Conservation (phyloP, 2,329 filamentous ascomycete species). For the Leptographium galeiforme region DNA sequence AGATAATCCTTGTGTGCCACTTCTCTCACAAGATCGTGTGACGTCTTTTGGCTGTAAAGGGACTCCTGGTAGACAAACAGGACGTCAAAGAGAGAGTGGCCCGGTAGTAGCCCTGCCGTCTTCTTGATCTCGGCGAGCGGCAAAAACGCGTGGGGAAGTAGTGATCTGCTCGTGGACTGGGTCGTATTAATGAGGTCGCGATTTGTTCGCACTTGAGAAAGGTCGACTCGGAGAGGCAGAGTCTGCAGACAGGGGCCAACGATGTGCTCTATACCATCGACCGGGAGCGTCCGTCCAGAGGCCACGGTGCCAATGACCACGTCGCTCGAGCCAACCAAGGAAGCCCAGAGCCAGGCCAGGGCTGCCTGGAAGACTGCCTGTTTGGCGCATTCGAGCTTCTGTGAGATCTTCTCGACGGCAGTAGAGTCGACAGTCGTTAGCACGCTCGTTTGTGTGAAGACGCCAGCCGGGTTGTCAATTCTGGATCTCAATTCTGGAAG, state of each 20-base stretch:
- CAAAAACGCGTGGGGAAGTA: slow-evolving; percentile 49
- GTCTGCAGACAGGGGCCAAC: slow-evolving; percentile 71
- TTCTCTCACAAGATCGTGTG: slow-evolving; percentile 30
- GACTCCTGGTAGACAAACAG: slow-evolving; percentile 80
- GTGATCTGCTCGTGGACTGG: slow-evolving; percentile 51
- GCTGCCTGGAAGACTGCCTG: slow-evolving; percentile 69
- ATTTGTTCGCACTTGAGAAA: slow-evolving; percentile 35
- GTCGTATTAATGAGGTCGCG: slow-evolving; percentile 49
- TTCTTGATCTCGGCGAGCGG: slow-evolving; percentile 59
- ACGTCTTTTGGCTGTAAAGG: slow-evolving; percentile 23
- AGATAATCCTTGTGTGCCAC: slow-evolving; percentile 53
- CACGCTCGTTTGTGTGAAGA: slow-evolving; percentile 14
- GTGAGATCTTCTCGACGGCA: slow-evolving; percentile 22
- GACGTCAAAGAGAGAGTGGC: slow-evolving; percentile 56
- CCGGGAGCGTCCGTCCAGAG: slow-evolving; percentile 64
- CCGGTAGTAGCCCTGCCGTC: slow-evolving; percentile 37
- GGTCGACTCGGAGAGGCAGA: slow-evolving; percentile 55
- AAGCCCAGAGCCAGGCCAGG: slow-evolving; percentile 49
- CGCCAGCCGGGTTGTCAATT: neutral
- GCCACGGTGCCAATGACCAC: slow-evolving; percentile 66
- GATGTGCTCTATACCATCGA: slow-evolving; percentile 56
- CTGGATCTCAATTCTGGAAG: slow-evolving; percentile 45
- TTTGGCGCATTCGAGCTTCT: slow-evolving; percentile 36
- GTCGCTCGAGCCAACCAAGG: slow-evolving; percentile 51
- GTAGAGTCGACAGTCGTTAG: slow-evolving; percentile 20